phyloP scores from a whole-genome alignment of 208 protist genomes.

The Porcisia deanei region DNA sequence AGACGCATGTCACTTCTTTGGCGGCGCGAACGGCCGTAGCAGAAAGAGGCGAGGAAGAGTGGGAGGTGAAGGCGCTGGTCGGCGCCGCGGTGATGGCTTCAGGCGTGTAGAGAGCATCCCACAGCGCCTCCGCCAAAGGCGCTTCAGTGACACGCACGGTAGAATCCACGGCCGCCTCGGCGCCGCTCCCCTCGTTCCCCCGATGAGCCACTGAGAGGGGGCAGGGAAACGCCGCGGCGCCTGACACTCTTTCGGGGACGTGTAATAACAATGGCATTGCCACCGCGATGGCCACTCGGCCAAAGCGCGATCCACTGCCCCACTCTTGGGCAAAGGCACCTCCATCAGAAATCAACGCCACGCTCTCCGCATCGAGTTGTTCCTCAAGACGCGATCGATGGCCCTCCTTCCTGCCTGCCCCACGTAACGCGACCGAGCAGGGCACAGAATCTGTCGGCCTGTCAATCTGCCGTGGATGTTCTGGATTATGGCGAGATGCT shows the following conservation, averaged over 20 bases:
- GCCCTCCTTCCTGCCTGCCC: not conserved
- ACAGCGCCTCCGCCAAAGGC: constrained; percentile 19
- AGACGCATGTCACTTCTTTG: not conserved
- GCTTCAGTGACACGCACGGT: not conserved
- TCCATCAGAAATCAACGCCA: not conserved
- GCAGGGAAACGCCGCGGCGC: not conserved
- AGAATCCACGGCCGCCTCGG: not conserved
- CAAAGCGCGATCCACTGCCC: not conserved
- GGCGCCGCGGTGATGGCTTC: not conserved
- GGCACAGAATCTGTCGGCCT: not conserved
- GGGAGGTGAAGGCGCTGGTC: not conserved
- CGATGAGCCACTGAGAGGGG: not conserved
- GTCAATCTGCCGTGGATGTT: not conserved
- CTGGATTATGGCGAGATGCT: not conserved
- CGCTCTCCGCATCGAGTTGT: constrained; percentile 9
- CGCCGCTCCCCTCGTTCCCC: not conserved
- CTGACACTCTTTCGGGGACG: not conserved
- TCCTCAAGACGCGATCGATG: constrained; percentile 4
- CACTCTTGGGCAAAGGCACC: not conserved
- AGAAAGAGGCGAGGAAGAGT: not conserved
- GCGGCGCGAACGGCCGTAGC: not conserved
- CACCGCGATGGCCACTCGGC: constrained; percentile 9
- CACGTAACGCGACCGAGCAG: not conserved
- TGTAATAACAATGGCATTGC: not conserved
- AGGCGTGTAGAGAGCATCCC: constrained; percentile 15